phyloP scores from a whole-genome alignment of 352 stramenopile genomes.

The Phytopythium boreale region DNA sequence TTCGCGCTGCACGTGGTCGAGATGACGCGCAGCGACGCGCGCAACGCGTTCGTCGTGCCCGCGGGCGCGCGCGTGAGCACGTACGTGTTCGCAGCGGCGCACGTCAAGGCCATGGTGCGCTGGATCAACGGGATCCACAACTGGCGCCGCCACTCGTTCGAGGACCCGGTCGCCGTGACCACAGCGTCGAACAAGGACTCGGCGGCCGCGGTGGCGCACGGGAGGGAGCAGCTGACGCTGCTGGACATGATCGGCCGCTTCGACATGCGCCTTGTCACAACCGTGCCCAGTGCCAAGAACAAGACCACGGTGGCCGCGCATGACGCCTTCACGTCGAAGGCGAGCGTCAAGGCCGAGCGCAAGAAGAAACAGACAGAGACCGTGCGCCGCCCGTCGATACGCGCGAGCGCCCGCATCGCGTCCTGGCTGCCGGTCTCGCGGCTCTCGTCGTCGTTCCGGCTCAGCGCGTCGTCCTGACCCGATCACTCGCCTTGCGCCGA shows the following conservation, averaged over 20 bases:
- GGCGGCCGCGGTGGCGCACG: conserved; percentile 6
- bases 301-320: conserved; percentile 10
- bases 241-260: conserved; percentile 34
- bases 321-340: conserved; percentile 5
- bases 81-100: conserved; percentile 49
- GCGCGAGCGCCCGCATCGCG: conserved; percentile 18
- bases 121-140: conserved; percentile 75
- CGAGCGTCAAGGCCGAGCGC: conserved; percentile 9
- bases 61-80: conserved; percentile 29
- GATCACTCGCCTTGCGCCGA: background rate
- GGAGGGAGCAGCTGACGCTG: conserved; percentile 11
- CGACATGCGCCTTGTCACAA: conserved; percentile 38
- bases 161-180: conserved; percentile 28
- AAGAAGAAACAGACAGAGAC: conserved; percentile 14
- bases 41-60: conserved; percentile 30
- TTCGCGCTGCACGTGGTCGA: conserved; percentile 51
- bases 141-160: conserved; percentile 64
- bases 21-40: conserved; percentile 51
- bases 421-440: conserved; percentile 29
- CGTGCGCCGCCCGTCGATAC: conserved; percentile 7
- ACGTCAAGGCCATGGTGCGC: conserved; percentile 48
- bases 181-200: background rate
- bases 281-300: background rate
- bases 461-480: conserved; percentile 9
- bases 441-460: conserved; percentile 21